These are phyloP conservation scores for Pholiota conissans DNA, from an alignment of 768 basidiomycete genomes.

Conservation along the genomic window DNA sequence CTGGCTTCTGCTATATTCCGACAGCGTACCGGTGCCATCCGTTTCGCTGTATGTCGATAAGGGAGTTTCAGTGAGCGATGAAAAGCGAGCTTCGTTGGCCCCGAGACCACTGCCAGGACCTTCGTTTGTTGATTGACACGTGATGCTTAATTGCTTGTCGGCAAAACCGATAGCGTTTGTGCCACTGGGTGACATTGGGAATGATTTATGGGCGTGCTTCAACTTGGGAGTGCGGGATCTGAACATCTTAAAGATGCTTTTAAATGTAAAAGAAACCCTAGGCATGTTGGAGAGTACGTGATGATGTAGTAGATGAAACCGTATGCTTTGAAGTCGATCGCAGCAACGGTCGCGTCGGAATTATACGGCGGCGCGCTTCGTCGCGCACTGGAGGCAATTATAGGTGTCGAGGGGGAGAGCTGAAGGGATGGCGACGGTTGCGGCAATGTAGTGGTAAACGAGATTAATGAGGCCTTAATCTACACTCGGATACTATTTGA, in stretches of 20 bases:
- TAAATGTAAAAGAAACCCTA: not conserved
- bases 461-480: not conserved
- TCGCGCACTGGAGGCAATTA: not conserved
- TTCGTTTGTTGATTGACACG: conserved; percentile 15
- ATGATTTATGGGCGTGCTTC: not conserved
- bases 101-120: no score
- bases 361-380: not conserved
- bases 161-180: no score
- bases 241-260: not conserved
- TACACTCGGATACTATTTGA: not conserved
- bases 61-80: not conserved
- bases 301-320: conserved; percentile 2
- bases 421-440: not conserved
- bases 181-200: not conserved
- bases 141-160: no score
- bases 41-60: not conserved
- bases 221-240: not conserved
- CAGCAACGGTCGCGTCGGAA: conserved; percentile 11
- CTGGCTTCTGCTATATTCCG: not conserved
- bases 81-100: not conserved
- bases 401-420: not conserved
- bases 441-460: not conserved
- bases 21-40: not conserved
- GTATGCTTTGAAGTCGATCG: not conserved
- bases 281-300: not conserved